Evolutionary conservation across 2,329 filamentous ascomycete species (phyloP), one percentile per base, ranked within the genome.

Genomic region (Boeremia exigua): DNA sequence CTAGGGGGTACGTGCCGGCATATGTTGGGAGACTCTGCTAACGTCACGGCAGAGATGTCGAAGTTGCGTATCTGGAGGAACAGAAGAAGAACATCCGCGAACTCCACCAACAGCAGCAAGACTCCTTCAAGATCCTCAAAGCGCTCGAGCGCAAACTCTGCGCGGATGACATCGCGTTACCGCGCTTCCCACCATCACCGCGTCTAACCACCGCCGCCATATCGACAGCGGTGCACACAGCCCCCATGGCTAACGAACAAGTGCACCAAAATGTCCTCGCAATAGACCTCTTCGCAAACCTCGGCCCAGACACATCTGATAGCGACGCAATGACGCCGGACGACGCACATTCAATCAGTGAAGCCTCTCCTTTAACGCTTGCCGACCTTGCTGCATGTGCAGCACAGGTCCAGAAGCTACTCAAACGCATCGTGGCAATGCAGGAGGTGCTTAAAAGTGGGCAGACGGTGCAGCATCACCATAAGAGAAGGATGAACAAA

Each of bases 11-110:
- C 28, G 23, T 50, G 23, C 3, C 11, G 1, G 15, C 17, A 14
- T 27, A 40, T 19, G 3, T 15, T 10, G 19, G 11, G 6, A 27
- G 9, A 27, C 14, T 14, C 34, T 10, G 25, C 44, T 37, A 12
- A 36, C 14, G 12, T 9, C n/a, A 37, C n/a, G 17, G 14, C 15
- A 37, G 32, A 29, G 33, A 38, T 12, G 17, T 38, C 2, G n/a
- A 48, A 23, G 11, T 8, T 7, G 8, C 12, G n/a, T 19, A 48
- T 19, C 54, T 70, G 3, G 58, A 62, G n/a, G 36, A 63, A 45
- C 66, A 69, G 43, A 60, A 62, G 17, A 56, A 70, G 27, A 67
- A 60, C 29, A 67, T 71, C n/a, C 63, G 68, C 3, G 61, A 63
- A 23, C 48, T 71, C 4, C 64, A 72, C 48, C 59, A 65, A 30